phyloP scores from a whole-genome alignment of 352 stramenopile species.

The Phytopythium boreale region DNA sequence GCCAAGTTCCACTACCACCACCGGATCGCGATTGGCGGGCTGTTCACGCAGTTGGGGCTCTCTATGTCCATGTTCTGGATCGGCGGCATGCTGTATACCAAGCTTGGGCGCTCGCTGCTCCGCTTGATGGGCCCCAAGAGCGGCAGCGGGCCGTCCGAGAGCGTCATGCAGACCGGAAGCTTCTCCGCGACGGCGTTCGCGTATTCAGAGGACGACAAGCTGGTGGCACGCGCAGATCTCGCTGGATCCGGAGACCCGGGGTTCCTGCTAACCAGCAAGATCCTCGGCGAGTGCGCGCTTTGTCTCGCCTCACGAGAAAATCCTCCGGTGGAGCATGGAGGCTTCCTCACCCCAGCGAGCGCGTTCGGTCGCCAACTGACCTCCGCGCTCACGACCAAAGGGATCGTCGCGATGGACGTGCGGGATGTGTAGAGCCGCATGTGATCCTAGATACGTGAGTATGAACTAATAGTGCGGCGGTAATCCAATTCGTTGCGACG shows the following conservation, averaged over 20 bases:
- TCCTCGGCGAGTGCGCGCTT: conserved; percentile 38
- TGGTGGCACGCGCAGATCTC: conserved; percentile 18
- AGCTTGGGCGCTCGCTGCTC: conserved; percentile 49
- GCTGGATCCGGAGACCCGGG: conserved; percentile 27
- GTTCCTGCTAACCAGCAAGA: conserved; percentile 38
- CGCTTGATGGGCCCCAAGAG: conserved; percentile 53
- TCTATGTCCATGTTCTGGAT: conserved; percentile 26
- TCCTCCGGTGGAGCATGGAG: conserved; percentile 16
- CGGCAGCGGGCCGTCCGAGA: conserved; percentile 63
- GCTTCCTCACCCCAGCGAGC: conserved; percentile 39
- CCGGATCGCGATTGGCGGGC: conserved; percentile 25
- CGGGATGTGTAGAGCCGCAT: not conserved
- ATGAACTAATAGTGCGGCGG: not conserved
- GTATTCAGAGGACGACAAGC: conserved; percentile 25
- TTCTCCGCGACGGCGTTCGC: conserved; percentile 47
- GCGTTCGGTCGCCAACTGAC: conserved; percentile 35
- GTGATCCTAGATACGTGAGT: too few relatives aligned
- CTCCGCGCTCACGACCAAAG: conserved; percentile 31
- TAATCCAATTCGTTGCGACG: too few relatives aligned
- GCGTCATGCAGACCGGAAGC: conserved; percentile 62
- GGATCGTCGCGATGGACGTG: conserved; percentile 15
- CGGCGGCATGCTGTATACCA: conserved; percentile 31
- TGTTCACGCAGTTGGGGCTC: conserved; percentile 24
- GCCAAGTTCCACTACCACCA: conserved; percentile 48
- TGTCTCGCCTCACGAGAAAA: conserved; percentile 28